These are phyloP conservation scores for Endothia cerciana DNA, from an alignment of 2,329 filamentous ascomycete genomes.

Conservation along the genomic window DNA sequence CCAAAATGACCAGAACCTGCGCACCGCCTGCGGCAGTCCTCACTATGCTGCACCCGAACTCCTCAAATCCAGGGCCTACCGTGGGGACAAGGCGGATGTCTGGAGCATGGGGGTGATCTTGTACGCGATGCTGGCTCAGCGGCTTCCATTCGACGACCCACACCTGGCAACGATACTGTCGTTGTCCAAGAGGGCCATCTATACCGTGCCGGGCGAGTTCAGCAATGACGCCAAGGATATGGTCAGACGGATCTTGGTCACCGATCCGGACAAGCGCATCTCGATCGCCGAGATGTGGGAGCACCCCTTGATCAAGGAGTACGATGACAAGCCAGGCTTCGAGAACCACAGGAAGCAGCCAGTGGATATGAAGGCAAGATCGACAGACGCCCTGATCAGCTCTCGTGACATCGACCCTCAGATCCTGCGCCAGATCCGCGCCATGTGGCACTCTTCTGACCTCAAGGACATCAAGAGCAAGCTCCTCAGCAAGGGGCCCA, in stretches of 20 bases:
- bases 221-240: conserved; percentile 75
- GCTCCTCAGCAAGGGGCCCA: conserved; percentile 69
- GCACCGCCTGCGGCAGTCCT: conserved; percentile 91
- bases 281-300: conserved; percentile 80
- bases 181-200: conserved; percentile 63
- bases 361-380: conserved; percentile 63
- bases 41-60: conserved; percentile 97
- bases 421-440: conserved; percentile 82
- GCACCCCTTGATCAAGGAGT: conserved; percentile 85
- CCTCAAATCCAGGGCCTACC: conserved; percentile 75
- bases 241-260: conserved; percentile 76
- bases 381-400: conserved; percentile 60
- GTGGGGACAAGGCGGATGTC: conserved; percentile 84
- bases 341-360: conserved; percentile 59
- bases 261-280: conserved; percentile 79
- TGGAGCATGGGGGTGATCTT: conserved; percentile 94
- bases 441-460: conserved; percentile 86
- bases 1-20: conserved; percentile 78
- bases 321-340: conserved; percentile 73
- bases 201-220: conserved; percentile 65
- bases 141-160: conserved; percentile 79
- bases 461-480: conserved; percentile 72
- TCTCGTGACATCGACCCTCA: conserved; percentile 76
- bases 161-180: conserved; percentile 57
- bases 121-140: conserved; percentile 83